Conservation (phyloP, 495 filamentous ascomycete species). For the Annulohypoxylon nitens region DNA sequence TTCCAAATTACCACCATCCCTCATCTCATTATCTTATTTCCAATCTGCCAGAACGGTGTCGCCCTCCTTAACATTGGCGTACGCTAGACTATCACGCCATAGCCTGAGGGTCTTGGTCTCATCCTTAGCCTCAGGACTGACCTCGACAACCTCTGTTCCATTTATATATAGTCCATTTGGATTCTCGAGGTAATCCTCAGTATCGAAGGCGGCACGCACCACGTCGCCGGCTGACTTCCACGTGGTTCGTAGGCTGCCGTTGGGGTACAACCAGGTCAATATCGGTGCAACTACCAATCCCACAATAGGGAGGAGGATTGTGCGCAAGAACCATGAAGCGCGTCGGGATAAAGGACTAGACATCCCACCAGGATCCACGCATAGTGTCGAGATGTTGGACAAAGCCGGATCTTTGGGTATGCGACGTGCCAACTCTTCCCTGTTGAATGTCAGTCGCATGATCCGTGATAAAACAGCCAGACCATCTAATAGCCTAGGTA, state of each 20-base stretch:
- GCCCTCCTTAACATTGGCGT: conserved; percentile 52
- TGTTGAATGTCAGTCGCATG: conserved; percentile 21
- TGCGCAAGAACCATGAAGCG: conserved; percentile 34
- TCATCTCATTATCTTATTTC: conserved; percentile 51
- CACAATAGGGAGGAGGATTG: conserved; percentile 24
- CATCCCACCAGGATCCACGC: conserved; percentile 56
- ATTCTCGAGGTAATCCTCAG: conserved; percentile 39
- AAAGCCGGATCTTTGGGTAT: conserved; percentile 50
- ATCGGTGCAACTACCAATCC: conserved; percentile 36
- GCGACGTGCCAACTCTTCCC: conserved; percentile 55
- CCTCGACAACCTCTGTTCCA: conserved; percentile 39
- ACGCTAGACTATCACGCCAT: conserved; percentile 53
- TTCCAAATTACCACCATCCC: conserved; percentile 18
- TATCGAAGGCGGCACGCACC: conserved; percentile 54
- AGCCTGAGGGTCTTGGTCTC: conserved; percentile 52
- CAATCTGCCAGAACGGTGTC: conserved; percentile 55
- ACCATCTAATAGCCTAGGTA: neutral
- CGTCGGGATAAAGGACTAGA: conserved; percentile 48
- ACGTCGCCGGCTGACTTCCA: conserved; percentile 61
- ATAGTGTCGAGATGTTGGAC: conserved; percentile 50
- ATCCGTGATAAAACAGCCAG: neutral
- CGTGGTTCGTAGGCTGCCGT: conserved; percentile 54
- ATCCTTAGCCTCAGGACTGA: conserved; percentile 53
- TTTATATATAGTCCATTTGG: conserved; percentile 55
- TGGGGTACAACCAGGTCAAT: conserved; percentile 42